Conservation (phyloP, 1,284 basidiomycete species). For the Erythrobasidium hasegawianum region DNA sequence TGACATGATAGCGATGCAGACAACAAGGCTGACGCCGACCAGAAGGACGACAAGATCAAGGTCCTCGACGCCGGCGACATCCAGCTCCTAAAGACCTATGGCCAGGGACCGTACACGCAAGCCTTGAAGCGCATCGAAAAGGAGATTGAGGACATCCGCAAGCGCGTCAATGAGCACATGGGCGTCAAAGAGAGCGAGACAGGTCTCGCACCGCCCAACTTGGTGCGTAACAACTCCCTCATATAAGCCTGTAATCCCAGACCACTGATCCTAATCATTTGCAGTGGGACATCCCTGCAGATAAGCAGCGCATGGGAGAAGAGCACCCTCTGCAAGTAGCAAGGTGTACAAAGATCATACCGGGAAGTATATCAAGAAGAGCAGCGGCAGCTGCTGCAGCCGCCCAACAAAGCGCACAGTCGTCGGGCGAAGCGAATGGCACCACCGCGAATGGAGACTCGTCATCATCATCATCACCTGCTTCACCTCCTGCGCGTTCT, state of each 20-base stretch:
- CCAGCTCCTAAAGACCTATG: slow-evolving; percentile 98
- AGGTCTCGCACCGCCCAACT: slow-evolving; percentile 89
- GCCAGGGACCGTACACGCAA: slow-evolving; percentile 93
- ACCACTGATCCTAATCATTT: no score
- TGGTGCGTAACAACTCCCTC: no score
- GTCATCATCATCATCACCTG: slow-evolving; percentile 20
- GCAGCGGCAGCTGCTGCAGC: slow-evolving; percentile 38
- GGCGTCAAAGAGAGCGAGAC: slow-evolving; percentile 98
- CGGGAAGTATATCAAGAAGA: slow-evolving; percentile 31
- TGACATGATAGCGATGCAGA: slow-evolving; percentile 54
- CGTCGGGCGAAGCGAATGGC: slow-evolving; percentile 21
- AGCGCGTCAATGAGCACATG: slow-evolving; percentile 84
- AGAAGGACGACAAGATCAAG: slow-evolving; percentile 88
- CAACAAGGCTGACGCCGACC: slow-evolving; percentile 68
- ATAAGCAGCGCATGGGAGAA: slow-evolving; percentile 74
- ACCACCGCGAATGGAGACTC: slow-evolving; percentile 16
- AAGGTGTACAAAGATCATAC: slow-evolving; percentile 96
- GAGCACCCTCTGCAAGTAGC: slow-evolving; percentile 96
- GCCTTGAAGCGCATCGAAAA: slow-evolving; percentile 83
- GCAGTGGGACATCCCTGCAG: slow-evolving; percentile 47
- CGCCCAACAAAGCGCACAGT: slow-evolving; percentile 14
- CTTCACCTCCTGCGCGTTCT: slow-evolving; percentile 28
- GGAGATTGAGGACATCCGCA: slow-evolving; percentile 95
- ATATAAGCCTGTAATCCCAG: no score
- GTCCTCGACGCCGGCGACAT: slow-evolving; percentile 98